Evolutionary conservation across 441 rosid species (phyloP), one percentile per base, ranked within the genome.

Genomic region (Viola pubescens): DNA sequence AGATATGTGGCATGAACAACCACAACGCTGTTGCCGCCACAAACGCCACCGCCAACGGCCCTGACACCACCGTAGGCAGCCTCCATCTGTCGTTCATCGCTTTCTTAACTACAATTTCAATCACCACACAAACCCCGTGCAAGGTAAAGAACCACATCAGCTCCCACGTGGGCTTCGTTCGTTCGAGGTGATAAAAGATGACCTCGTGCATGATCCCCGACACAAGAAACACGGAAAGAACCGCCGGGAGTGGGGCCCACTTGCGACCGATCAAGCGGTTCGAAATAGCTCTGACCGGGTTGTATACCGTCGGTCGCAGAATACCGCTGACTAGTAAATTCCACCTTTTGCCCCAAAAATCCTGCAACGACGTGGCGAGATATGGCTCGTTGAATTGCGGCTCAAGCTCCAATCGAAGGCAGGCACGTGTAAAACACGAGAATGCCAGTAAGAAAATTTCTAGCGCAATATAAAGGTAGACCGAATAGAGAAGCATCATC

Each of bases 301-400:
- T 8, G 13, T 64, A 64, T 12, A 51, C 68, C 0, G 68, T 51
- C 1, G 58, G 58, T 4, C 56, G 57, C 34, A 64, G 56, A n/a
- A 64, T 50, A 9, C 44, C 37, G 0, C 46, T 57, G 3, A 58
- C 68, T 57, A 58, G 13, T 0, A 65, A 52, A 13, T 65, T 65
- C 62, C 69, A 65, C 37, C 69, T 65, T 1, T 11, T 43, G 5
- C 69, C 51, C 69, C 69, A 65, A 38, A 65, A 65, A 8, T 65
- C 69, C 39, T 58, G 69, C 10, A 65, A 7, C 4, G 62, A 64
- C 37, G 62, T 40, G 7, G 68, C 38, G 3, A 64, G 51, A 49
- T 57, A 64, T 2, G 62, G 69, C 52, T 58, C 58, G 7, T 58
- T 37, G 55, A 65, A 65, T 45, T 58, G 69, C 2, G 62, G 69